Evolutionary conservation across 768 basidiomycete species (phyloP), one percentile per base, ranked within the genome.

Genomic region (Galerina marginata): DNA sequence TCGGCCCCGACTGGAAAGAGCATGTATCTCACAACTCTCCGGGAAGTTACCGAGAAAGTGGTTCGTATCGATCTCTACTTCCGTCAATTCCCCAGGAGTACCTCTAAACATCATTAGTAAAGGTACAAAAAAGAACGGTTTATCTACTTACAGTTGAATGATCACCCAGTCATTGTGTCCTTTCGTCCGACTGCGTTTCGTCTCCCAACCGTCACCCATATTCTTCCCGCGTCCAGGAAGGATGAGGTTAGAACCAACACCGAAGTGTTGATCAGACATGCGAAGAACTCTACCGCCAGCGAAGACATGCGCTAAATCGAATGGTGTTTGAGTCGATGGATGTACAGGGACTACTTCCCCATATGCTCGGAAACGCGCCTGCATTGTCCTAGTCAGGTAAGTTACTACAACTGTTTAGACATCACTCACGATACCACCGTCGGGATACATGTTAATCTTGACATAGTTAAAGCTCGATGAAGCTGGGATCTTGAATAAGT

Each of bases 131-230:
- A 5, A 7, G 29, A 63, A 39, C 39, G 25, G 20, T 33, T 33
- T 60, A 40, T 20, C 15, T 23, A 79, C 91, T 72, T 69, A 95
- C 93, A 99, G 78, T 76, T 89, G 91, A 57, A 96, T 87, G 59
- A 98, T 83, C 4, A 85, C 92, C 92, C 94, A 98, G 67, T 99
- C 96, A 48, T 87, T 92, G 74, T 95, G 95, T 40, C 83, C 93
- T 55, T 83, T 83, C 44, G 77, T 80, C 54, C 93, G 82, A 68
- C 91, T 96, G 61, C 97, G 83, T 72, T 91, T 94, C 3, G 96
- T 99, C 76, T 99, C 97, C 97, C 97, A 99, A 4, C 97, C 97
- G 70, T 97, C 96, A 4, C 95, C 88, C 95, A 99, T 99, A 68
- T 96, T 90, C 70, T 88, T 89, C 26, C 93, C 96, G 73, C 96